Conservation (phyloP, 768 basidiomycete genomes). For the Trametes villosa region DNA sequence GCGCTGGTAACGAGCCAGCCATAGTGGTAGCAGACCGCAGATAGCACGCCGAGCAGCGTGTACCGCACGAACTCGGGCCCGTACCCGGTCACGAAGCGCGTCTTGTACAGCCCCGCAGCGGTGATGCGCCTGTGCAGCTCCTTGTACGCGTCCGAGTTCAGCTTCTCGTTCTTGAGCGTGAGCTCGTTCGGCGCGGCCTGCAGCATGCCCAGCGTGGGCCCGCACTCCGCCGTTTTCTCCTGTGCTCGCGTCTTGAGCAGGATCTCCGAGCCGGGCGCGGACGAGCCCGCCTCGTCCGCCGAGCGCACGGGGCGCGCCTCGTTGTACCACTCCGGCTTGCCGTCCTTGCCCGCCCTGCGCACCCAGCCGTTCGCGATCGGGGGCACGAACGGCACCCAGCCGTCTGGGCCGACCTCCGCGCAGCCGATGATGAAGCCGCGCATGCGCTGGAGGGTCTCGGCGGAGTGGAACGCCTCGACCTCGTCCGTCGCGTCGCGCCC, state of each 20-base stretch:
- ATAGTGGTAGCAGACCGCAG: constrained; percentile 63
- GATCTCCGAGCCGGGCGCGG: constrained; percentile 50
- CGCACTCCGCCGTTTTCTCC: constrained; percentile 33
- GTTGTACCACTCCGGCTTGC: constrained; percentile 57
- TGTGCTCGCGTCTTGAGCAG: constrained; percentile 53
- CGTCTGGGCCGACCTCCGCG: constrained; percentile 54
- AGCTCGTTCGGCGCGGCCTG: constrained; percentile 57
- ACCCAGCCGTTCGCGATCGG: constrained; percentile 89
- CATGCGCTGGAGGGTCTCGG: constrained; percentile 58
- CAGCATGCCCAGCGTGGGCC: constrained; percentile 49
- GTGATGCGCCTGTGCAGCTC: constrained; percentile 73
- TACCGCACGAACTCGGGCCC: constrained; percentile 89
- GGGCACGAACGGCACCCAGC: constrained; percentile 81
- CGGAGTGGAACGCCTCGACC: constrained; percentile 87
- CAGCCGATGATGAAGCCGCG: constrained; percentile 69
- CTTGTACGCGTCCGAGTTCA: constrained; percentile 80
- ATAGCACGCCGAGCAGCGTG: constrained; percentile 57
- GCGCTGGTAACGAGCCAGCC: constrained; percentile 78
- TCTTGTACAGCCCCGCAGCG: constrained; percentile 83
- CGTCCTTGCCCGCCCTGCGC: constrained; percentile 51
- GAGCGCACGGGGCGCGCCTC: constrained; percentile 56
- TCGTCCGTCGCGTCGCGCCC: constrained; percentile 96
- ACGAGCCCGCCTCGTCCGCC: constrained; percentile 31
- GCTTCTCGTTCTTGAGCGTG: constrained; percentile 60
- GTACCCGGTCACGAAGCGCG: constrained; percentile 84